Evolutionary conservation across 140 eudicot species (phyloP), one percentile per base, ranked within the genome.

Genomic region (Cichorium intybus): DNA sequence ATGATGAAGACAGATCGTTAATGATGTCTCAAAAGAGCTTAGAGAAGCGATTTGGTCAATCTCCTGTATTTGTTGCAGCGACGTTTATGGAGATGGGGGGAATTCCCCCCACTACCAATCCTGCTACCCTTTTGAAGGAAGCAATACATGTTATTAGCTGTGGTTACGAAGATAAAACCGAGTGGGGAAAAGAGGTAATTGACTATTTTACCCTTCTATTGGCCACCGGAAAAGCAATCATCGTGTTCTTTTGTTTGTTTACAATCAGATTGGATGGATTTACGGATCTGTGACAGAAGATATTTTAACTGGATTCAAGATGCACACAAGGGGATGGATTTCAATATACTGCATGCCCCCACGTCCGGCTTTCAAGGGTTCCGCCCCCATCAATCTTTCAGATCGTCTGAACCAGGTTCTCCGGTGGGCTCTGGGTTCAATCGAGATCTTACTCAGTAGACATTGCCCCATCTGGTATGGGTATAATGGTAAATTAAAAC

Each of bases 391-490:
- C 73, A 88, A 88, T 85, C 94, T 88, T 75, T 84, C 95, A 5
- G 96, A 87, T 79, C 92, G 94, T 56, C 56, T 88, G 67, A 85
- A 88, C 81, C 96, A 88, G 56, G 96, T 88, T 26, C 96, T 88
- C 58, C 76, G 96, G 61, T 88, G 94, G 96, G 96, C 96, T 20
- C 54, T 85, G 54, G 96, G 96, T 20, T 88, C 96, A 7, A 75
- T 88, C 34, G 89, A 87, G 75, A 87, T 87, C 61, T 72, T 87
- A 29, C 77, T 88, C 11, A 88, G 96, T 64, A 77, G 96, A 73
- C 96, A 88, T 88, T 88, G 93, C 61, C 96, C 96, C 7, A 84
- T 85, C 57, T 88, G 96, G 96, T 88, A 85, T 65, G 94, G 96
- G 68, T 88, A 82, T 72, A 82, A 61, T 60, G 96, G 96, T 28